These are phyloP conservation scores for Apiosordaria backusii DNA, from an alignment of 495 filamentous ascomycete species.

Conservation along the genomic window DNA sequence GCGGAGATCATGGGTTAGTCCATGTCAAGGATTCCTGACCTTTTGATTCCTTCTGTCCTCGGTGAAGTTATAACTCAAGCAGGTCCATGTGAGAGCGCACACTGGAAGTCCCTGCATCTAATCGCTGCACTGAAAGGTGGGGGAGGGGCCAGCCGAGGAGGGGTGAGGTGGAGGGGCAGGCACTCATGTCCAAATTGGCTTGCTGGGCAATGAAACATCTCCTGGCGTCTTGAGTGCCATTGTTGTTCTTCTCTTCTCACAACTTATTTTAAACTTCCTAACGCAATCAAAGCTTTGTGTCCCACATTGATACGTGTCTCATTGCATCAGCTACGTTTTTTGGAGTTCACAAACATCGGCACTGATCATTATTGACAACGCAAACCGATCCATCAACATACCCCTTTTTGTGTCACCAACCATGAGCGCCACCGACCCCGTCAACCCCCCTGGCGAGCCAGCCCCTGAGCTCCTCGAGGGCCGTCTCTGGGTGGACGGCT, in stretches of 20 bases:
- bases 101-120: background rate
- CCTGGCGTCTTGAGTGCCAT: slow-evolving; percentile 2
- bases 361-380: background rate
- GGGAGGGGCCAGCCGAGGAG: slow-evolving; percentile 10
- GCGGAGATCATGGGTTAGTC: background rate
- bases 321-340: background rate
- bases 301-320: background rate
- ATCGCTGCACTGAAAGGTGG: slow-evolving; percentile 4
- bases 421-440: slow-evolving; percentile 24
- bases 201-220: background rate
- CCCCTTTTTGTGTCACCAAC: background rate
- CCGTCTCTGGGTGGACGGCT: slow-evolving; percentile 95
- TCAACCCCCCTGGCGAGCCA: slow-evolving; percentile 34
- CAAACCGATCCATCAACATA: background rate
- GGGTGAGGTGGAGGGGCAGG: slow-evolving; percentile 8
- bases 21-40: background rate
- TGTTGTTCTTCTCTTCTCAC: background rate
- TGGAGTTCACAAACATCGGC: background rate
- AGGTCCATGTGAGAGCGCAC: background rate
- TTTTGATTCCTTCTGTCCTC: background rate
- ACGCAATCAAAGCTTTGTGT: background rate
- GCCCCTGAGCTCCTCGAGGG: slow-evolving; percentile 56
- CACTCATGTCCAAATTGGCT: slow-evolving; percentile 9
- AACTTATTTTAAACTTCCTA: background rate
- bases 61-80: background rate